Evolutionary conservation across 306 rosid genomes (phyloP).

Genomic region (Benincasa hispida): DNA sequence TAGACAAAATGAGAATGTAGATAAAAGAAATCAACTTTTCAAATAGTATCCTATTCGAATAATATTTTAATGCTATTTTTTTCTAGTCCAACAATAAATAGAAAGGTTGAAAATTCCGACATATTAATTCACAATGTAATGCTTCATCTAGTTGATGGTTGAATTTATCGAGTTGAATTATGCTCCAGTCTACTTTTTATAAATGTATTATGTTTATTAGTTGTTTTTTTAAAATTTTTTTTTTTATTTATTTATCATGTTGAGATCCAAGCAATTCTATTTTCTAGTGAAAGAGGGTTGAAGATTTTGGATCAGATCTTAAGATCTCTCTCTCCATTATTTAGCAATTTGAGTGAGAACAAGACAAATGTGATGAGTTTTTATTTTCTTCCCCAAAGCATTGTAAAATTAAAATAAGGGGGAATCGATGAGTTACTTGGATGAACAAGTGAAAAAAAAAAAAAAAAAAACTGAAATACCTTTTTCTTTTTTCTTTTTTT

Average conservation of each 20-base stretch:
- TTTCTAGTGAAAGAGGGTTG: background rate
- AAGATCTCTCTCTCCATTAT: background rate
- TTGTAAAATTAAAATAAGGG: background rate
- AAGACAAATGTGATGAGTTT: background rate
- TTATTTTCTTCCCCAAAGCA: background rate
- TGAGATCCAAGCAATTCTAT: background rate
- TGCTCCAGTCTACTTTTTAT: no score
- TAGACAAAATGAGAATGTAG: no score
- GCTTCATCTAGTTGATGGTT: background rate
- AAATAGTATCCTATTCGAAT: no score
- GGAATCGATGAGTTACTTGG: background rate
- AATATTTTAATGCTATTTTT: no score
- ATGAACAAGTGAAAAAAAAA: no score
- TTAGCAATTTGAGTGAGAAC: background rate
- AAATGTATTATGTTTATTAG: no score
- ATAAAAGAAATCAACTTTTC: no score
- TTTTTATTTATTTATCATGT: background rate
- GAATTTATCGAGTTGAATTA: no score
- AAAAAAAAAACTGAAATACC: no score
- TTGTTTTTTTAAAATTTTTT: background rate
- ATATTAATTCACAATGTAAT: background rate
- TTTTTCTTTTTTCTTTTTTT: no score
- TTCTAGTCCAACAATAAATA: no score
- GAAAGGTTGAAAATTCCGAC: no score
- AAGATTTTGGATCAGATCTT: slow-evolving; percentile 2